Evolutionary conservation across 495 filamentous ascomycete species (phyloP).

Genomic region (Neurospora pannonica): DNA sequence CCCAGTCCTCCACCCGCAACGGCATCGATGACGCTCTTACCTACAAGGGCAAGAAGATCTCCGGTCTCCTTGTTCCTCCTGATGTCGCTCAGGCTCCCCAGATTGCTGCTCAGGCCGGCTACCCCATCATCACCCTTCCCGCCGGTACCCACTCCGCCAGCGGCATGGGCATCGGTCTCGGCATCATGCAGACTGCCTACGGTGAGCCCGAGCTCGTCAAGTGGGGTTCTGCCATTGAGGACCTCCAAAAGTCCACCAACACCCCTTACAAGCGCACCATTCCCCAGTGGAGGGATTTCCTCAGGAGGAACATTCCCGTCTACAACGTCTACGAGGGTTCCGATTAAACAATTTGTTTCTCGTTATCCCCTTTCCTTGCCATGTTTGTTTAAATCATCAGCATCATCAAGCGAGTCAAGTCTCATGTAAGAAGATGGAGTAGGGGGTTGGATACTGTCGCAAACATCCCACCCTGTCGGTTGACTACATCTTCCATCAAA

Average conservation of each 20-base stretch:
- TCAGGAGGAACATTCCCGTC: slow-evolving; percentile 13
- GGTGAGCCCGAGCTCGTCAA: slow-evolving; percentile 51
- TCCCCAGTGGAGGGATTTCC: slow-evolving; percentile 14
- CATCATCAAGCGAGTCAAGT: neutral
- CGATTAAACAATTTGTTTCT: slow-evolving; percentile 2
- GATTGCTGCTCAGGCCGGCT: slow-evolving; percentile 49
- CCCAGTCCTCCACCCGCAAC: slow-evolving; percentile 45
- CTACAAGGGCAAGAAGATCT: slow-evolving; percentile 38
- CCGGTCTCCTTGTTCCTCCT: slow-evolving; percentile 55
- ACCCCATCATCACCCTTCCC: slow-evolving; percentile 62
- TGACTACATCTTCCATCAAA: neutral
- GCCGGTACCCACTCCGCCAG: slow-evolving; percentile 42
- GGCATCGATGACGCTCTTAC: slow-evolving; percentile 60
- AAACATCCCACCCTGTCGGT: neutral
- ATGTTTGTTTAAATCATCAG: neutral
- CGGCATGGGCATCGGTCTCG: slow-evolving; percentile 64
- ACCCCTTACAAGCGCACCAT: slow-evolving; percentile 9
- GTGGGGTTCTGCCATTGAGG: slow-evolving; percentile 62
- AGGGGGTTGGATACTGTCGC: neutral
- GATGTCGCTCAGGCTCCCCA: slow-evolving; percentile 54
- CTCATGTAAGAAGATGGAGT: neutral
- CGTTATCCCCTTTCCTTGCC: neutral
- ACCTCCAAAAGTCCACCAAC: slow-evolving; percentile 21
- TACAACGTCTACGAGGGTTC: slow-evolving; percentile 13
- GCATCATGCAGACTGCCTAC: slow-evolving; percentile 56